A percentile compares a stretch with the other conserved stretches of the same genome.
phyloP scores from a whole-genome alignment of 2,329 filamentous ascomycete genomes.

The Grosmannia penicillata region DNA sequence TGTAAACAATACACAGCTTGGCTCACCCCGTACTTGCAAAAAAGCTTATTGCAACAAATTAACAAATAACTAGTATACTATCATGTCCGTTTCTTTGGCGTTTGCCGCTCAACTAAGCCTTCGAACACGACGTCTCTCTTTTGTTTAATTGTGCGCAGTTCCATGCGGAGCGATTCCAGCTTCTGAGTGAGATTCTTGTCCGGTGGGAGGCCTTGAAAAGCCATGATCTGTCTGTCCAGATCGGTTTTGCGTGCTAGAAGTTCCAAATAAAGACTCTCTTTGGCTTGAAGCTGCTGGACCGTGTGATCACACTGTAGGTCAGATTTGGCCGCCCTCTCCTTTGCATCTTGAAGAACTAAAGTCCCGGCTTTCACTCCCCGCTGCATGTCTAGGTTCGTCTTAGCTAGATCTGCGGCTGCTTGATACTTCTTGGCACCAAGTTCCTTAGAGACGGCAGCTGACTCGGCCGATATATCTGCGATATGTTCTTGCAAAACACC shows the following conservation, averaged over 20 bases:
- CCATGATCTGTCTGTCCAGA: slow-evolving; percentile 46
- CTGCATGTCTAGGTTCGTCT: slow-evolving; percentile 60
- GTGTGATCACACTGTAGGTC: slow-evolving; percentile 26
- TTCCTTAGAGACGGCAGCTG: slow-evolving; percentile 24
- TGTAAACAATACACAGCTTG: too few species aligned
- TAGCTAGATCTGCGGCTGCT: slow-evolving; percentile 42
- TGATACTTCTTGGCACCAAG: slow-evolving; percentile 33
- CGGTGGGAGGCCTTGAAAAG: slow-evolving; percentile 58
- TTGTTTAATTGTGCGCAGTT: slow-evolving; percentile 45
- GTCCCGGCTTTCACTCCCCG: slow-evolving; percentile 53
- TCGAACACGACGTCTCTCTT: slow-evolving; percentile 64
- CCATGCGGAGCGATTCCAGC: slow-evolving; percentile 49
- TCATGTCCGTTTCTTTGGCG: slow-evolving; percentile 26
- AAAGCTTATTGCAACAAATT: slow-evolving; percentile 4
- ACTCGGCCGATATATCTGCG: slow-evolving; percentile 29
- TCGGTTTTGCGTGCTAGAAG: slow-evolving; percentile 42
- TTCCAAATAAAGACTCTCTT: slow-evolving; percentile 43
- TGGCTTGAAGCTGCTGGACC: slow-evolving; percentile 40
- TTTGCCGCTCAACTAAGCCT: slow-evolving; percentile 48
- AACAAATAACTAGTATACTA: background rate
- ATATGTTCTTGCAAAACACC: slow-evolving; percentile 41
- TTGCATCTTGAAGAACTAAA: slow-evolving; percentile 53
- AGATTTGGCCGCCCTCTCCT: slow-evolving; percentile 23
- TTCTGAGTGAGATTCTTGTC: slow-evolving; percentile 56
- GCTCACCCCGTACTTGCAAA: too few species aligned